Evolutionary conservation across 1,284 basidiomycete genomes (phyloP), one percentile per base, ranked within the genome.

Genomic region (Puccinia polysora): DNA sequence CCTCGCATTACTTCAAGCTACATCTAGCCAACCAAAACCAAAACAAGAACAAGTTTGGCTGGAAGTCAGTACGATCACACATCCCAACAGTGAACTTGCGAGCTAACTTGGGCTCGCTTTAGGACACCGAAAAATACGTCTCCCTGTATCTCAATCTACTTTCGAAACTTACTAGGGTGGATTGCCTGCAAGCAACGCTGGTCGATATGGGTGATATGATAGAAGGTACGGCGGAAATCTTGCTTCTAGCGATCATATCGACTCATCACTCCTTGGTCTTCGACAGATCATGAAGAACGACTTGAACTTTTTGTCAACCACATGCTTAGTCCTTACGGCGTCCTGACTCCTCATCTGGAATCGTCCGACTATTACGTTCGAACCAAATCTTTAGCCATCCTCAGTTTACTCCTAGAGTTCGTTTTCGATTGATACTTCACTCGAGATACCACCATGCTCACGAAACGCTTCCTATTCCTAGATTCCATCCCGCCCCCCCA

Each of bases 341-440:
- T 14, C 53, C 30, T 60, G 1, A 18, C 20, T 74, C 92, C 90
- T 76, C 85, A 87, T 47, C 82, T 97, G 58, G 88, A 91, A 47
- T 87, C 89, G 43, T 87, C 88, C 76, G 95, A 98, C 79, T 91
- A 96, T 79, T 97, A 96, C 76, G 87, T 91, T 32, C 90, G 94
- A 77, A 84, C 97, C 74, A 96, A 94, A 79, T 85, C 89, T 28
- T 85, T 90, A 0, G 89, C 95, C 77, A 89, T 97, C 76, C 83
- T 97, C 58, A 91, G 92, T 0, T 84, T 93, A 23, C 84, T 97
- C 30, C 84, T 97, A 64, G 87, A 88, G 86, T 87, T 72, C 65
- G 38, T 47, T 52, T 30, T 32, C 49, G 36, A 28, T 34, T 70
- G 15, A 15, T 49, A 20, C 25, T 47, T 43, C 4, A 10, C 20